Percentiles rank a stretch among this genome's conserved stretches.
Evolutionary conservation across 1,139 yeast species (phyloP).

Genomic region (Suhomyces choctaworum): DNA sequence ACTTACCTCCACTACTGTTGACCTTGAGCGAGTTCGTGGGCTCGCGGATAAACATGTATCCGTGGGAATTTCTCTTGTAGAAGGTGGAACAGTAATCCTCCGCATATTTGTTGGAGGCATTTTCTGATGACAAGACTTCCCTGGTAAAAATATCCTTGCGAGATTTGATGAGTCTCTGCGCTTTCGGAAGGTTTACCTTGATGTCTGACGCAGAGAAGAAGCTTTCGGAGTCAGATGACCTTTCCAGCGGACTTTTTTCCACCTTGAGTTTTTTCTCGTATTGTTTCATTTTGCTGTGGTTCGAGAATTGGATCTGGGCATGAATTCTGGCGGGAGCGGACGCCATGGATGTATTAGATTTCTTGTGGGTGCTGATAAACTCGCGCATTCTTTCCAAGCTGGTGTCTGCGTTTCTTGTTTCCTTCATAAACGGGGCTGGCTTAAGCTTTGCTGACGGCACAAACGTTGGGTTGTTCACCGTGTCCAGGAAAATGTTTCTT

Average conservation of each 20-base stretch:
- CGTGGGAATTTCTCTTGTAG: constrained; percentile 36
- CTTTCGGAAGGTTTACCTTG: constrained; percentile 8
- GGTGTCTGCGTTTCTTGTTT: constrained; percentile 1
- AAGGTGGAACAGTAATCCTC: constrained; percentile 36
- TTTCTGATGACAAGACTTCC: constrained; percentile 7
- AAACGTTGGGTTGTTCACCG: constrained; percentile 28
- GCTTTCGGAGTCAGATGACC: neutral
- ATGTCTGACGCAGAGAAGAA: constrained; percentile 4
- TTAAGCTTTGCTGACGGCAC: constrained; percentile 20
- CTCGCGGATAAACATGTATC: constrained; percentile 42
- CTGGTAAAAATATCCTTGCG: constrained; percentile 7
- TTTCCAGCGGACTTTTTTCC: neutral
- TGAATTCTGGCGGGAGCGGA: constrained; percentile 1
- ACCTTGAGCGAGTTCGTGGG: constrained; percentile 32
- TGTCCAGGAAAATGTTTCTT: constrained; percentile 22
- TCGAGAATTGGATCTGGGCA: constrained; percentile 1
- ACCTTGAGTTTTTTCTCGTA: constrained; percentile 1
- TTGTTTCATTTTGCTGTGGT: constrained; percentile 6
- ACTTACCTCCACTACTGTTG: constrained; percentile 27
- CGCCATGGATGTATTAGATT: neutral
- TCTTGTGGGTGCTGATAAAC: constrained; percentile 8
- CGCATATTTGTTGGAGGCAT: constrained; percentile 17
- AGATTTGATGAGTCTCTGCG: neutral
- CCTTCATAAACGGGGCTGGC: constrained; percentile 11
- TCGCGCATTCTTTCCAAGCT: constrained; percentile 11